Percentiles rank a stretch among this genome's conserved stretches.
Conservation (phyloP, 306 rosid species). For the Gastrolobium villosum region DNA sequence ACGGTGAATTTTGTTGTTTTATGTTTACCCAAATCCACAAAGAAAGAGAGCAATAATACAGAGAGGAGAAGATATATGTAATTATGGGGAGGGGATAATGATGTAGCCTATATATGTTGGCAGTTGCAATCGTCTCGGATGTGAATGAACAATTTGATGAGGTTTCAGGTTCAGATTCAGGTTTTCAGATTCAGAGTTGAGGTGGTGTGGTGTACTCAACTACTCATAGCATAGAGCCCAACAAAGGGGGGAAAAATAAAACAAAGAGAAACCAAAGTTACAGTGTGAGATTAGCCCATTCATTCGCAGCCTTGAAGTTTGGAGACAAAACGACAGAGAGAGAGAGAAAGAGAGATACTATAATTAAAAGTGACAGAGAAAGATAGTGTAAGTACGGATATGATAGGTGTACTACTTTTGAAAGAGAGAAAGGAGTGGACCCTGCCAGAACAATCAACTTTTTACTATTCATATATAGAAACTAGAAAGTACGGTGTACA, state of each 20-base stretch:
- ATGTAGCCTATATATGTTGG: not conserved
- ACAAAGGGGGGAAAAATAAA: constrained; percentile 31
- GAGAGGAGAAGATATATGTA: not conserved
- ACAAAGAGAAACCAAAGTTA: constrained; percentile 29
- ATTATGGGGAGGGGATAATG: constrained; percentile 19
- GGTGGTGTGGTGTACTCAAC: not conserved
- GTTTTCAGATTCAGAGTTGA: not conserved
- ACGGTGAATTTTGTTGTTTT: not conserved
- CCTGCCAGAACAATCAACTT: constrained; percentile 60
- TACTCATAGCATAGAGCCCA: constrained; percentile 46
- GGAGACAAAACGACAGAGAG: not conserved
- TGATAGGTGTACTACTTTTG: constrained; percentile 36
- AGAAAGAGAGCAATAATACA: too few species aligned
- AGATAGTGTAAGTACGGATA: constrained; percentile 50
- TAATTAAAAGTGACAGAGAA: constrained; percentile 10
- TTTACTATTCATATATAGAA: constrained; percentile 59
- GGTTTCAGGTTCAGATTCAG: not conserved
- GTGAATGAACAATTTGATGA: constrained; percentile 36
- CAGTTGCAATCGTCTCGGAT: constrained; percentile 1
- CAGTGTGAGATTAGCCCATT: constrained; percentile 53
- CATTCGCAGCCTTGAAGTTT: constrained; percentile 52
- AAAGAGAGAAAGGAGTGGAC: constrained; percentile 8
- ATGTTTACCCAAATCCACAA: not conserved
- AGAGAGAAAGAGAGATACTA: not conserved
- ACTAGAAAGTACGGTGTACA: constrained; percentile 37